Evolutionary conservation across 179 eudicot genomes (phyloP), one percentile per base, ranked within the genome.

Genomic region (Drosera spatulata): DNA sequence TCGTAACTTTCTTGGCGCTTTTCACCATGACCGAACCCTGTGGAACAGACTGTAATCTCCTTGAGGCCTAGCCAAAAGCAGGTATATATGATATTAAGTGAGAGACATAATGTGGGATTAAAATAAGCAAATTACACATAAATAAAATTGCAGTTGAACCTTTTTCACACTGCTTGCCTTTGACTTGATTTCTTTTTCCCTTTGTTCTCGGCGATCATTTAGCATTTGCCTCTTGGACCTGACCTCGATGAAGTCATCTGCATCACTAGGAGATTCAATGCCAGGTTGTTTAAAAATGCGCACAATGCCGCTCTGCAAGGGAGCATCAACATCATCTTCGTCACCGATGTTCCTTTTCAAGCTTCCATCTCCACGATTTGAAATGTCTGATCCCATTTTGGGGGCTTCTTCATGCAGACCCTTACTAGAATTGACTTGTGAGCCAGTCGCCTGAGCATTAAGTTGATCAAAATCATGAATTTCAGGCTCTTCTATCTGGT

Each of bases 191-290:
- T 93, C 99, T 71, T 85, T 93, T 65, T 86, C 94, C 77, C 94
- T 89, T 61, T 86, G 99, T 61, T 93, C 99, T 44, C 99, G 97
- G 3, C 99, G 84, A 77, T 90, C 94, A 69, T 94, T 94, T 68
- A 94, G 71, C 97, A 93, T 86, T 83, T 94, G 99, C 77, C 97
- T 80, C 73, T 90, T 94, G 54, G 99, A 94, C 72, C 99, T 85
- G 62, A 94, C 99, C 79, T 94, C 88, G 73, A 90, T 90, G 66
- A 94, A 94, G 69, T 90, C 96, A 80, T 94, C 96, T 64, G 85
- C 99, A 58, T 94, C 99, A 71, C 97, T 94, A 4, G 91, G 87
- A 43, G 83, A 79, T 77, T 94, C 99, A 50, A 94, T 94, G 51
- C 97, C 99, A 69, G 99, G 79, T 64, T 94, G 99, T 60, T 82